These are phyloP conservation scores for Ramularia endophylla DNA, from an alignment of 2,329 filamentous ascomycete species.

Conservation along the genomic window DNA sequence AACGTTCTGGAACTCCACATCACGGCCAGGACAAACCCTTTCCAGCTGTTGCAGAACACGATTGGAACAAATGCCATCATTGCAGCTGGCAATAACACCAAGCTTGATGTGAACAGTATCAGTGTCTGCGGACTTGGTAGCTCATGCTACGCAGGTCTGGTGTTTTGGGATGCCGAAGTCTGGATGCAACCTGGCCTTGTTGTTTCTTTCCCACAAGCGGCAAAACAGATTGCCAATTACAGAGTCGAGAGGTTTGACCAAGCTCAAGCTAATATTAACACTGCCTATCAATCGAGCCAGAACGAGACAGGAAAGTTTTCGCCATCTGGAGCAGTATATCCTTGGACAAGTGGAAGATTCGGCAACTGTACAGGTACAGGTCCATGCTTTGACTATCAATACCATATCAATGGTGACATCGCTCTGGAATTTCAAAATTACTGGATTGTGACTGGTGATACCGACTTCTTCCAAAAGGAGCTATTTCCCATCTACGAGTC, in stretches of 20 bases:
- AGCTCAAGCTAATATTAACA: slow-evolving; percentile 54
- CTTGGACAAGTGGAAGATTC: slow-evolving; percentile 62
- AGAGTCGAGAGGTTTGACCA: slow-evolving; percentile 54
- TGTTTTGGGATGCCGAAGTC: slow-evolving; percentile 63
- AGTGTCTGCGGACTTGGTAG: slow-evolving; percentile 62
- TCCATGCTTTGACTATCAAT: slow-evolving; percentile 64
- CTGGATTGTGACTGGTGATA: slow-evolving; percentile 55
- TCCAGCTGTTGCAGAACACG: slow-evolving; percentile 52
- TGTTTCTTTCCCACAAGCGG: slow-evolving; percentile 56
- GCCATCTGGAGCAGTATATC: slow-evolving; percentile 54
- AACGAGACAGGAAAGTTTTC: slow-evolving; percentile 54
- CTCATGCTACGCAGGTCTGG: slow-evolving; percentile 60
- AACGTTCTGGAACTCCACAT: slow-evolving; percentile 54
- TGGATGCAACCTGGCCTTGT: slow-evolving; percentile 65
- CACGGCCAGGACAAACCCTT: slow-evolving; percentile 49
- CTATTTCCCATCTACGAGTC: slow-evolving; percentile 61
- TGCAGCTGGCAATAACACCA: slow-evolving; percentile 42
- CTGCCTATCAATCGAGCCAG: slow-evolving; percentile 52
- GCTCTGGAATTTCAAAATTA: slow-evolving; percentile 57
- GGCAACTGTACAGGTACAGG: slow-evolving; percentile 61
- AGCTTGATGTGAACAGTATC: slow-evolving; percentile 57
- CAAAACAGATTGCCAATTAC: slow-evolving; percentile 60
- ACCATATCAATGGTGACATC: slow-evolving; percentile 66
- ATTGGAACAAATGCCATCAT: slow-evolving; percentile 50
- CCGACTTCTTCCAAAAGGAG: slow-evolving; percentile 47